Conservation (phyloP, 306 rosid species). For the Quercus dentata region DNA sequence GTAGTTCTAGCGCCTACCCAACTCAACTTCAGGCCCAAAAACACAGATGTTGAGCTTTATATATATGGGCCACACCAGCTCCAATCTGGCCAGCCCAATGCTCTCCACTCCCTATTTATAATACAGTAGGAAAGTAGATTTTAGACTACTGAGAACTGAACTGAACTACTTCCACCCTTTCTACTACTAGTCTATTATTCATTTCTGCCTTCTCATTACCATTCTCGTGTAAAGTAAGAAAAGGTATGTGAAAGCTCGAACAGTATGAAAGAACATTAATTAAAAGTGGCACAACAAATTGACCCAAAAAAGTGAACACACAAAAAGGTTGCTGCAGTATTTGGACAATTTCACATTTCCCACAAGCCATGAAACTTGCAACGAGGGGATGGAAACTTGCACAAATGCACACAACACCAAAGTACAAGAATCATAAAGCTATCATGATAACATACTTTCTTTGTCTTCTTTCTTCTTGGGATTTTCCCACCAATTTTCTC, state of each 20-base stretch:
- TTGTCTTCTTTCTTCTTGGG: conserved; percentile 52
- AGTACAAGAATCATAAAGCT: conserved; percentile 51
- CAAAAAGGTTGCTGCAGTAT: conserved; percentile 35
- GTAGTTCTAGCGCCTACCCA: too few species aligned
- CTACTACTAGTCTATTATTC: not conserved
- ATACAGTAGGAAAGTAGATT: too few species aligned
- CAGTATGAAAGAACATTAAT: conserved; percentile 30
- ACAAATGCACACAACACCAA: conserved; percentile 29
- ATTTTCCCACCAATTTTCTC: conserved; percentile 28
- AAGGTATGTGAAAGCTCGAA: not conserved
- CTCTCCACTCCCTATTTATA: too few species aligned
- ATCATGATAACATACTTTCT: conserved; percentile 48
- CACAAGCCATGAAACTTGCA: conserved; percentile 37
- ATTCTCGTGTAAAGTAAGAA: conserved; percentile 22
- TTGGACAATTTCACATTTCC: conserved; percentile 33
- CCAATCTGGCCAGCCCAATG: too few species aligned
- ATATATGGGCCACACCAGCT: too few species aligned
- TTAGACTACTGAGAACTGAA: not conserved
- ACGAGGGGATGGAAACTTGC: conserved; percentile 14
- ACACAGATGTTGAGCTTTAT: too few species aligned
- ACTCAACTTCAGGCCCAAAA: too few species aligned
- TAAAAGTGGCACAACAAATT: conserved; percentile 26
- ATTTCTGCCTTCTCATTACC: conserved; percentile 11
- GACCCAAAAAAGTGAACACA: conserved; percentile 24
- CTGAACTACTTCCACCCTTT: not conserved